Evolutionary conservation across 2,329 filamentous ascomycete genomes (phyloP).

Genomic region (Thermoascus crustaceus): DNA sequence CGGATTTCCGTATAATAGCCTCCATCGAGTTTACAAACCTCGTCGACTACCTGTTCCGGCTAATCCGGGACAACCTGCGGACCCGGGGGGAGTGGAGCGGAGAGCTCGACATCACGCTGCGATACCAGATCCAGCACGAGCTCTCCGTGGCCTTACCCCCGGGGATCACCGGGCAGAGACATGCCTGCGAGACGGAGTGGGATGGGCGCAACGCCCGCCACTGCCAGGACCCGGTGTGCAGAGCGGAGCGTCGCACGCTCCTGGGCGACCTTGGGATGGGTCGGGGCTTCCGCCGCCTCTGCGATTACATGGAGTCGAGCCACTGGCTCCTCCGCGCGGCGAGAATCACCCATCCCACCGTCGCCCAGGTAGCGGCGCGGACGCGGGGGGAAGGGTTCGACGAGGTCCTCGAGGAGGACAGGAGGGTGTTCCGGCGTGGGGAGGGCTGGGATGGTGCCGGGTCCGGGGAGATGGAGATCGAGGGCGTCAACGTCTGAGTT

Average conservation of each 20-base stretch:
- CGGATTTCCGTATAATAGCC: slow-evolving; percentile 10
- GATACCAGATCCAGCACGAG: slow-evolving; percentile 19
- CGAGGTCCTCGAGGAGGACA: slow-evolving; percentile 17
- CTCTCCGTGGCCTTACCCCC: slow-evolving; percentile 12
- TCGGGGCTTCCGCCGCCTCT: slow-evolving; percentile 10
- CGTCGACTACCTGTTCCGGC: slow-evolving; percentile 24
- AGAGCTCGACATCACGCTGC: slow-evolving; percentile 15
- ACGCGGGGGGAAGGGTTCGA: slow-evolving; percentile 22
- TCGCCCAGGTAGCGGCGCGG: slow-evolving; percentile 14
- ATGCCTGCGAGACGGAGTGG: slow-evolving; percentile 29
- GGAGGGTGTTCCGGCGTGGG: slow-evolving; percentile 21
- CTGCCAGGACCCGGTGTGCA: slow-evolving; percentile 20
- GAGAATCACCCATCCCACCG: slow-evolving; percentile 22
- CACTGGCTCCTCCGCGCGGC: slow-evolving; percentile 25
- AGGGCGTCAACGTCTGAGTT: slow-evolving; percentile 12
- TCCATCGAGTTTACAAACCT: slow-evolving; percentile 18
- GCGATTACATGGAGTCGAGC: slow-evolving; percentile 17
- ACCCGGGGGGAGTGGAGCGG: slow-evolving; percentile 8
- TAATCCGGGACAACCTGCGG: slow-evolving; percentile 26
- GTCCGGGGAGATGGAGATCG: slow-evolving; percentile 24
- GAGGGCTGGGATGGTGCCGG: slow-evolving; percentile 26
- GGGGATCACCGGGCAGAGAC: slow-evolving; percentile 13
- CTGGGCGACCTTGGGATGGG: slow-evolving; percentile 12
- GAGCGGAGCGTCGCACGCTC: slow-evolving; percentile 13
- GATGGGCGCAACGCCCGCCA: slow-evolving; percentile 15